Evolutionary conservation across 306 rosid species (phyloP), one percentile per base, ranked within the genome.

Genomic region (Cicer bijugum): DNA sequence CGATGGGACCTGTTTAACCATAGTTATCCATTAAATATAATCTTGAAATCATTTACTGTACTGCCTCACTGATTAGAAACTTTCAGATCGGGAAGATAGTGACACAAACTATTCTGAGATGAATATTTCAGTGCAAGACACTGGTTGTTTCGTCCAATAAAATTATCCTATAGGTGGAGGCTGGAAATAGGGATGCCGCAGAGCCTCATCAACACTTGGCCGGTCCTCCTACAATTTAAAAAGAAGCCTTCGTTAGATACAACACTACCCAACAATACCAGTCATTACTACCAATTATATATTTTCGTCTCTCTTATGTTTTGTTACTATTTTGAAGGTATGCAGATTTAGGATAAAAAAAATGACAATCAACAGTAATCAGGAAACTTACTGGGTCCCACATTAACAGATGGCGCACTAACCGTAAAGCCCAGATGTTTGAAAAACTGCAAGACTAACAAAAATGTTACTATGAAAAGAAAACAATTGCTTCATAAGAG

Each of bases 371-470:
- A 57, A 43, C 9, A 50, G 67, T 67, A 56, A 79, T 71, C 57
- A 76, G 74, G 77, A 38, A 75, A 89, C 92, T 89, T 82, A 94
- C 98, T 1, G 97, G 96, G 63, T 91, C 88, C 97, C 98, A 93
- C 39, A 76, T 80, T 74, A 93, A 67, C 44, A 93, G 88, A 73
- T 79, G 83, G 62, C 97, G 97, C 75, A 94, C 97, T 76, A 94
- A 70, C 58, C 94, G 90, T 84, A 91, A 40, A 82, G 91, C 94
- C 92, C 89, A 82, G 50, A 91, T 84, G 80, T 89, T 83, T 74
- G 96, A 84, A 82, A 94, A 89, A 73, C 98, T 93, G 91, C 71
- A 80, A 35, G 57, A 38, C 19, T 33, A 46, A 60, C 52, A 61
- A 79, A 79, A 33, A 15, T 68, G 62, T 55, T 71, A 2, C 3